Percentiles rank a stretch among this genome's conserved stretches.
phyloP scores from a whole-genome alignment of 495 filamentous ascomycete genomes.

The Corynascus novoguineensis region DNA sequence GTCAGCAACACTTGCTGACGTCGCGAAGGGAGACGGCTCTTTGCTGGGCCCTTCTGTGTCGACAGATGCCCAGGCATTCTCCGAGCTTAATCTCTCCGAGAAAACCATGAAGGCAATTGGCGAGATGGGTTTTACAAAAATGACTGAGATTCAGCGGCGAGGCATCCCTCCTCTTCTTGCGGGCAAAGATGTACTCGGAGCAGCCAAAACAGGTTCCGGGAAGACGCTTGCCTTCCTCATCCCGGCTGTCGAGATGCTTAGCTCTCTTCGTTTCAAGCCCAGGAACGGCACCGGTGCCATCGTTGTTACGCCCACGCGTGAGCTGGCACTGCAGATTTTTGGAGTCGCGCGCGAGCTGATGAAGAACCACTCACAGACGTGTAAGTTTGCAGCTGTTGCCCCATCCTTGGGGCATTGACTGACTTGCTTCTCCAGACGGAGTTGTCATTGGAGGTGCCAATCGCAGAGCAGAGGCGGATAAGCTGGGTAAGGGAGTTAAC shows the following conservation, averaged over 20 bases:
- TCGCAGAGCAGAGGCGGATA: constrained; percentile 84
- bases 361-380: constrained; percentile 70
- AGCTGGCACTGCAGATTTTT: constrained; percentile 93
- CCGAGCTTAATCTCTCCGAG: constrained; percentile 77
- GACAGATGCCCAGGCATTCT: constrained; percentile 50
- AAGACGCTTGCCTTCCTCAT: constrained; percentile 96
- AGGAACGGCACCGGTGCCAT: constrained; percentile 77
- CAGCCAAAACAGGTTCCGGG: constrained; percentile 93
- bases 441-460: constrained; percentile 97
- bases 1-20: constrained; percentile 12
- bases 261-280: constrained; percentile 76
- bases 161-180: constrained; percentile 84
- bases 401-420: background rate
- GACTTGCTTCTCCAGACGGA: constrained; percentile 49
- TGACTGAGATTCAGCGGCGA: constrained; percentile 92
- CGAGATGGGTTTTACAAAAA: constrained; percentile 86
- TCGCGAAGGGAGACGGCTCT: constrained; percentile 18
- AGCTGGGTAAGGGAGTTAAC: constrained; percentile 90
- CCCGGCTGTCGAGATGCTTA: constrained; percentile 90
- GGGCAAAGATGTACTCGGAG: constrained; percentile 89
- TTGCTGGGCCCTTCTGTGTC: constrained; percentile 29
- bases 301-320: constrained; percentile 80
- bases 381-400: constrained; percentile 2
- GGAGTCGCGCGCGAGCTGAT: constrained; percentile 90
- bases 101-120: constrained; percentile 83